These are phyloP conservation scores for Talaromyces adpressus DNA, from an alignment of 495 filamentous ascomycete genomes.

Conservation along the genomic window DNA sequence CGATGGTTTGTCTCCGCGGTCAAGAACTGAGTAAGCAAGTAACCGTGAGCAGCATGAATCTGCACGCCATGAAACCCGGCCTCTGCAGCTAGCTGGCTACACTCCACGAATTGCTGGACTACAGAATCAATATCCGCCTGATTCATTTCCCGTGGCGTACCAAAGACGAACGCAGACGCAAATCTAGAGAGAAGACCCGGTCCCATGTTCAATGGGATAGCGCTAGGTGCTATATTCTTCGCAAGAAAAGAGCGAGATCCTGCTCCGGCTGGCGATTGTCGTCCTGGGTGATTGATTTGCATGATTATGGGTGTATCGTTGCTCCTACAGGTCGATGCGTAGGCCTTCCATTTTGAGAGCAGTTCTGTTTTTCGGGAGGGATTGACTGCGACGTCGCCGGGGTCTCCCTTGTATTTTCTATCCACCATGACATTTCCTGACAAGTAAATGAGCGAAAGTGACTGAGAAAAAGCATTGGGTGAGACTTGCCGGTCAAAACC, in stretches of 20 bases:
- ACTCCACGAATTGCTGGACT: slow-evolving; percentile 39
- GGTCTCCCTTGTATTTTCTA: slow-evolving; percentile 38
- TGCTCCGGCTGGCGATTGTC: slow-evolving; percentile 41
- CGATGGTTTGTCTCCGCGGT: slow-evolving; percentile 57
- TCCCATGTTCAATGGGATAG: slow-evolving; percentile 34
- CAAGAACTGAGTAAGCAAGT: slow-evolving; percentile 66
- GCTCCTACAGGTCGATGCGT: slow-evolving; percentile 37
- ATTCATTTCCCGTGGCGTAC: slow-evolving; percentile 40
- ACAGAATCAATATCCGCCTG: slow-evolving; percentile 41
- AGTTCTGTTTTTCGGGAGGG: slow-evolving; percentile 21
- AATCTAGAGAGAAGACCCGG: slow-evolving; percentile 27
- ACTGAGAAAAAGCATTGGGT: neutral
- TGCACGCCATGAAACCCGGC: slow-evolving; percentile 77
- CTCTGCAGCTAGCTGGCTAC: slow-evolving; percentile 37
- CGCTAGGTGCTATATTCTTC: slow-evolving; percentile 39
- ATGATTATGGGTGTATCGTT: slow-evolving; percentile 43
- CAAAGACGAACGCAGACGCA: slow-evolving; percentile 28
- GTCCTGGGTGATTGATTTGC: slow-evolving; percentile 53
- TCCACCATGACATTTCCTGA: slow-evolving; percentile 52
- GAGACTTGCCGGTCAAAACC: slow-evolving; percentile 31
- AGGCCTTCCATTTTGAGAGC: slow-evolving; percentile 35
- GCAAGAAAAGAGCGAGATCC: slow-evolving; percentile 40
- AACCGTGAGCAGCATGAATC: slow-evolving; percentile 68
- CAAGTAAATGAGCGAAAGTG: neutral
- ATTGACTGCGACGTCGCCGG: slow-evolving; percentile 34